Evolutionary conservation across 2,329 filamentous ascomycete species (phyloP), one percentile per base, ranked within the genome.

Genomic region (Aphanoascus verrucosus): DNA sequence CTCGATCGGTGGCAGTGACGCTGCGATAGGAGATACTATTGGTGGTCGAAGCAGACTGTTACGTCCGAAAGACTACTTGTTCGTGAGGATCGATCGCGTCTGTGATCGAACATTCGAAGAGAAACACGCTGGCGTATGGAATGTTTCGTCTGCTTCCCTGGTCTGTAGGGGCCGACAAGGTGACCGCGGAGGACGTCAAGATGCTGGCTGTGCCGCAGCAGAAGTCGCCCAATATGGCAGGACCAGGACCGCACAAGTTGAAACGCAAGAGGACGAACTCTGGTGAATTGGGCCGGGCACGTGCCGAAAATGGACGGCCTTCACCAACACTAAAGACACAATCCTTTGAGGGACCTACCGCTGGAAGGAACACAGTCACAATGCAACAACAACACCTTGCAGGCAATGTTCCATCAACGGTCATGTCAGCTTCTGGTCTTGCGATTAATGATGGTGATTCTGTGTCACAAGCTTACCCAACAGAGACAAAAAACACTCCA

Each of bases 231-330:
- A 59, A 59, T 47, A 54, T 68, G 55, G 65, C 61, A 41, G 52
- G 52, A 19, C 35, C 45, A 52, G 28, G 65, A 38, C 57, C 65
- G 32, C 74, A 72, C 58, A 74, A 75, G 61, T 67, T 80, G 63
- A 83, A 83, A 73, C 76, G 80, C 57, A 82, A 82, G 66, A 72
- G 75, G 53, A 73, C 74, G 32, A 72, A 74, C 57, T 79, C 74
- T 58, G 67, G 70, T 43, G 73, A 74, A 60, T 65, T 63, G 19
- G 58, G 58, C 37, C 58, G 62, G 31, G 54, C 56, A 65, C 35
- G 44, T 46, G 48, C 40, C 34, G 50, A 45, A n/a, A 47, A 44
- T 41, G 38, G 31, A 14, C 9, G 40, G 11, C 6, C 28, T 41
- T 45, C 41, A 50, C 42, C 47, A 14, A 35, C 32, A 45, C 38